phyloP scores from a whole-genome alignment of 148 eudicot genomes.

The Agrostemma githago region DNA sequence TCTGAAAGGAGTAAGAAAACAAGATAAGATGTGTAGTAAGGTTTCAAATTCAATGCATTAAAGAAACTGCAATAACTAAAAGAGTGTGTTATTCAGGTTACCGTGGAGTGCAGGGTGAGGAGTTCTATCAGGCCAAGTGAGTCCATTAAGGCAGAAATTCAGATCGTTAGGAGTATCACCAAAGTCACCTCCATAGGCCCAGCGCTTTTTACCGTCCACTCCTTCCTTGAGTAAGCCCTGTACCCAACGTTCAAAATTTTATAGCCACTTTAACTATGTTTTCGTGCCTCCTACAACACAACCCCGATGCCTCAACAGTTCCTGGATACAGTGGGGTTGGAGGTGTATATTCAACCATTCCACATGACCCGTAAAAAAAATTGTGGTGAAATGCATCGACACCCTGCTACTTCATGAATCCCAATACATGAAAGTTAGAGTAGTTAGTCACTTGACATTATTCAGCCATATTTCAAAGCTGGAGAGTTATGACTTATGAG shows the following conservation, averaged over 20 bases:
- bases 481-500: not conserved
- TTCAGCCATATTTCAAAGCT: not conserved
- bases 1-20: conserved; percentile 43
- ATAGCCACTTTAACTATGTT: not conserved
- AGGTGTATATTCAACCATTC: too few species aligned
- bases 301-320: not conserved
- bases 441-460: not conserved
- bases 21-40: not conserved
- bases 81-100: conserved; percentile 21
- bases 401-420: too few species aligned
- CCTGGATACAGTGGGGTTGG: not conserved
- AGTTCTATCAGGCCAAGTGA: conserved; percentile 85
- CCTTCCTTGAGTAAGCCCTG: conserved; percentile 82
- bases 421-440: too few species aligned
- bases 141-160: conserved; percentile 91
- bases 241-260: conserved; percentile 11
- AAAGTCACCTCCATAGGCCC: conserved; percentile 99
- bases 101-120: conserved; percentile 95
- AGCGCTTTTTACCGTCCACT: conserved; percentile 60
- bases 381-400: too few species aligned
- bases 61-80: not conserved
- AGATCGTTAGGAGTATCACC: conserved; percentile 92
- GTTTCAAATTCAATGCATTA: conserved; percentile 4
- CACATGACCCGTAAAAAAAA: too few species aligned
- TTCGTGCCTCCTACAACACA: not conserved